These are phyloP conservation scores for Collybiopsis luxurians DNA, from an alignment of 768 basidiomycete genomes.

Conservation along the genomic window DNA sequence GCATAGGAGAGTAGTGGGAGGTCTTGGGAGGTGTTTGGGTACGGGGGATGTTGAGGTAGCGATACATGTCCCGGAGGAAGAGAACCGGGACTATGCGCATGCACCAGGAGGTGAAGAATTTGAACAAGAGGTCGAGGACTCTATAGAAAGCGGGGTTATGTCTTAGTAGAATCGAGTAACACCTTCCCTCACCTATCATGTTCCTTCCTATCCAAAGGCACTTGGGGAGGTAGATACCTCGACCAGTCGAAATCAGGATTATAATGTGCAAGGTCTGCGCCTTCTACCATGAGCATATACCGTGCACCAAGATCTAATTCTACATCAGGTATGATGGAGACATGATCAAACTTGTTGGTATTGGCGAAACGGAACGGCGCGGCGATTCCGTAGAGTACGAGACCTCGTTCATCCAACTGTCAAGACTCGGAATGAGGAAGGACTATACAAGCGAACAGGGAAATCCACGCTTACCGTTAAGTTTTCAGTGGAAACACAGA, in stretches of 20 bases:
- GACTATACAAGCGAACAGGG: too few species aligned
- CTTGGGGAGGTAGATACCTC: constrained; percentile 40
- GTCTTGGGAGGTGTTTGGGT: constrained; percentile 22
- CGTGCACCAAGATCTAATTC: constrained; percentile 33
- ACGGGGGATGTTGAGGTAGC: constrained; percentile 25
- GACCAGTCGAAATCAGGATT: constrained; percentile 51
- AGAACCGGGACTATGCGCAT: constrained; percentile 37
- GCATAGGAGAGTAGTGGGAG: constrained; percentile 48
- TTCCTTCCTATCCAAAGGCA: constrained; percentile 39
- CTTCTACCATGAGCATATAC: constrained; percentile 41
- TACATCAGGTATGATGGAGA: constrained; percentile 26
- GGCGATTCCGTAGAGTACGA: constrained; percentile 39
- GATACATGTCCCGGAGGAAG: constrained; percentile 41
- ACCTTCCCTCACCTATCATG: constrained; percentile 16
- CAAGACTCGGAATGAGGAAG: too few species aligned
- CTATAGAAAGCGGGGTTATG: constrained; percentile 14
- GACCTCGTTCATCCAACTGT: constrained; percentile 39
- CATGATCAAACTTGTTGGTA: not conserved
- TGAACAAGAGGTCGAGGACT: constrained; percentile 36
- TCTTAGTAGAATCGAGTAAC: not conserved
- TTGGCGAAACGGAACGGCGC: constrained; percentile 40
- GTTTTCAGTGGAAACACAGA: constrained; percentile 36
- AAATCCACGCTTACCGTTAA: too few species aligned
- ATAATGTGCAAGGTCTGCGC: constrained; percentile 32
- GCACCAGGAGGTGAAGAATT: constrained; percentile 36